A percentile compares a stretch with the other conserved stretches of the same genome.
Conservation (phyloP, 306 rosid genomes). For the Amphicarpaea edgeworthii region DNA sequence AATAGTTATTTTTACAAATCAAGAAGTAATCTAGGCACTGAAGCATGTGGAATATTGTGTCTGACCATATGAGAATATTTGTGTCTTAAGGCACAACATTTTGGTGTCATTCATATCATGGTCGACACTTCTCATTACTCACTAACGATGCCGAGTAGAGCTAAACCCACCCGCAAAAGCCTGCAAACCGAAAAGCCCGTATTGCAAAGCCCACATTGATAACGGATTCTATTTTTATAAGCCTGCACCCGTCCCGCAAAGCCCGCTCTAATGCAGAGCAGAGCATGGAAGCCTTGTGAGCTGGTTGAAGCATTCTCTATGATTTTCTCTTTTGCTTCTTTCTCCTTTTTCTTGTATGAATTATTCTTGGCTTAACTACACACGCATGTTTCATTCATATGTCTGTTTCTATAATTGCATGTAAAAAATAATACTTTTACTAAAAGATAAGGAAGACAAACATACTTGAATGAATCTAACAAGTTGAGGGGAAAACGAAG, state of each 20-base stretch:
- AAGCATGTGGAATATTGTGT: background rate
- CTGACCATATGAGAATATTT: background rate
- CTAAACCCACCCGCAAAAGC: no score
- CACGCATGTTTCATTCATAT: background rate
- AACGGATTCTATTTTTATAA: no score
- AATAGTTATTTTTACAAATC: background rate
- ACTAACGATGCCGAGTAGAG: no score
- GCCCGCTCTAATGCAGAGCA: no score
- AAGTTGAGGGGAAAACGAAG: background rate
- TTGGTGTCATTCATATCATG: background rate
- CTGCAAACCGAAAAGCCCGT: no score
- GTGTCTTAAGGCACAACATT: background rate
- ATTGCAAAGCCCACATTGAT: no score
- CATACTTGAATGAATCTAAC: background rate
- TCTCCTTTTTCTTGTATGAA: background rate
- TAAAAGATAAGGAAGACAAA: background rate
- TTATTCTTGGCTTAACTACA: conserved; percentile 3
- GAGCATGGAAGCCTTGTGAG: background rate
- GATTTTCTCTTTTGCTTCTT: background rate
- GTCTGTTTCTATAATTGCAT: background rate
- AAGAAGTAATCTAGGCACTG: background rate
- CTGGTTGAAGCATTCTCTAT: conserved; percentile 24
- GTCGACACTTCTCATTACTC: background rate
- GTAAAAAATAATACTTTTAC: background rate
- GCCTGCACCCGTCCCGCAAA: no score